Evolutionary conservation across 2,329 filamentous ascomycete genomes (phyloP), one percentile per base, ranked within the genome.

Genomic region (Epichloe coenophiala): DNA sequence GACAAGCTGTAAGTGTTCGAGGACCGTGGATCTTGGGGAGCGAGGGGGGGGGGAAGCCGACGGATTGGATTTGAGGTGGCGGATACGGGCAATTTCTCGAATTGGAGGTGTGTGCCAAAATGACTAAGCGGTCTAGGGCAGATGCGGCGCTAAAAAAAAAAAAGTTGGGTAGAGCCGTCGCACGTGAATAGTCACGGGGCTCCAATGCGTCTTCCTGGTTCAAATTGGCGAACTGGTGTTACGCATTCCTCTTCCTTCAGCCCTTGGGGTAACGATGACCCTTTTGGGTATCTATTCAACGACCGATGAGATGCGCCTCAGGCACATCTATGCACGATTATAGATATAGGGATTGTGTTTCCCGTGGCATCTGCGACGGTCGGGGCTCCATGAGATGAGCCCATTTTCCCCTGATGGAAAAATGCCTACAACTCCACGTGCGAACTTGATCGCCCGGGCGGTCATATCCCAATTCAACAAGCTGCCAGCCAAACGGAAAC

Each of bases 401-500:
- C 27, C 1, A 9, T 21, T 39, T 45, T 11, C 27, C 13, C 36
- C 36, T 5, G 19, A 23, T 19, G 52, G 52, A 59, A 59, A 57
- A 59, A 57, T 66, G 64, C 58, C 53, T n/a, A 42, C 47, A 3
- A 50, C 47, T 17, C 57, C 58, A 15, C 57, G 57, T 38, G 53
- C 63, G 33, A 57, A 83, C 55, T 65, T 63, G 31, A 71, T 84
- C 55, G 79, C 80, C 8, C 64, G 64, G 17, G 61, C 70, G 41
- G 88, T 95, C 7, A 76, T 93, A 51, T 65, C 74, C 4, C 75
- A 85, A 55, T 97, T 94, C 61, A 69, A 81, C 52, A 74, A 72
- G 40, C 76, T 97, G 46, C 87, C 90, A 0, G 60, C 74, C 4
- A 94, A 93, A 65, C 80, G 83, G 59, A 96, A 95, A 65, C 93